phyloP scores from a whole-genome alignment of 192 early-diverging fungal species.

The Podila verticillata region DNA sequence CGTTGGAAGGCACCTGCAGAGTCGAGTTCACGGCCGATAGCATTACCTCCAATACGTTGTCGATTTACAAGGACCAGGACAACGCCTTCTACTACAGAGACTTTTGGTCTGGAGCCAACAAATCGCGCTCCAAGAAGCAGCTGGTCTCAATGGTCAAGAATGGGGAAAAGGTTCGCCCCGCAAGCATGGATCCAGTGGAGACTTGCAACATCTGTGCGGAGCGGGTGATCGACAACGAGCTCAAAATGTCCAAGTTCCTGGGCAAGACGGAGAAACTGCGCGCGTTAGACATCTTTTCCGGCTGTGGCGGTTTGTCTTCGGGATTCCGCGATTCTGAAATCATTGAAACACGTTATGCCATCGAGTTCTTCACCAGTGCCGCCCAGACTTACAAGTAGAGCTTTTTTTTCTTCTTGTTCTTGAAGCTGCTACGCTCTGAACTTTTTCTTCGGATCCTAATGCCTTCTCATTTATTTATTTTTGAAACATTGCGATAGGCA shows the following conservation, averaged over 20 bases:
- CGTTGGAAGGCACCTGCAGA: constrained; percentile 4
- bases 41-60: background rate
- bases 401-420: background rate
- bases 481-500: constrained; percentile 34
- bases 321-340: constrained; percentile 68
- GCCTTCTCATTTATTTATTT: too few relatives aligned
- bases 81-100: constrained; percentile 16
- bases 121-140: constrained; percentile 21
- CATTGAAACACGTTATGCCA: constrained; percentile 69
- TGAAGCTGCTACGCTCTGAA: too few relatives aligned
- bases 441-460: too few relatives aligned
- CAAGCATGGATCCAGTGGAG: constrained; percentile 1
- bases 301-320: constrained; percentile 74
- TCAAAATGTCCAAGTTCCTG: background rate
- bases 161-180: background rate
- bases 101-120: constrained; percentile 6
- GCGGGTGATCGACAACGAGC: background rate
- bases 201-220: constrained; percentile 39
- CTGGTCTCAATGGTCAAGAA: constrained; percentile 29
- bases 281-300: constrained; percentile 75
- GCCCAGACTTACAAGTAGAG: constrained; percentile 68
- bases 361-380: constrained; percentile 70
- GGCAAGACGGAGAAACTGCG: constrained; percentile 33
- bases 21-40: background rate
- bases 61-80: constrained; percentile 12